These are phyloP conservation scores for Diaporthe humulicola DNA, from an alignment of 2,329 filamentous ascomycete genomes.

Conservation along the genomic window DNA sequence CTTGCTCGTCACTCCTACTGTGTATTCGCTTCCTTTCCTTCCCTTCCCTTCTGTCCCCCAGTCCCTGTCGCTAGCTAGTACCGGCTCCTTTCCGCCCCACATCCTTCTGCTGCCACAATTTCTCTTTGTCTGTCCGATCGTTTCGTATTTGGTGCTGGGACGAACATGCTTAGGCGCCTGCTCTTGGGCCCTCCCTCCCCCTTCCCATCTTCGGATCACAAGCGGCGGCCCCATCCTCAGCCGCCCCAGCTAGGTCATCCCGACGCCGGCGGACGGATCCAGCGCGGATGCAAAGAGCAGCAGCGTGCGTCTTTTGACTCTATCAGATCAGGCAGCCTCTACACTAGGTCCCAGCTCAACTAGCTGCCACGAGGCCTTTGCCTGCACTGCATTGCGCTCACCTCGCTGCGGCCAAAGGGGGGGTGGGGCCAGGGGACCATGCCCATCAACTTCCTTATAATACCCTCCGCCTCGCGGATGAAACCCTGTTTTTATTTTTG, in stretches of 20 bases:
- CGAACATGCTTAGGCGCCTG: constrained; percentile 31
- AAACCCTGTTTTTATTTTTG: constrained; percentile 12
- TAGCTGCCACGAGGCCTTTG: constrained; percentile 10
- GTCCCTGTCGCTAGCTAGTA: constrained; percentile 16
- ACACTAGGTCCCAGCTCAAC: constrained; percentile 4
- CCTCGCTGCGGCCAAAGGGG: constrained; percentile 12
- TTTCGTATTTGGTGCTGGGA: constrained; percentile 33
- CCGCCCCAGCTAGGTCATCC: constrained; percentile 23
- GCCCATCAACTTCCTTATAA: constrained; percentile 36
- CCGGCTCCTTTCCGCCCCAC: constrained; percentile 30
- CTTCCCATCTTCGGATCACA: constrained; percentile 23
- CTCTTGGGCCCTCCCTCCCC: constrained; percentile 9
- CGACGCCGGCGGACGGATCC: constrained; percentile 31
- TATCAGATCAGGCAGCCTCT: constrained; percentile 31
- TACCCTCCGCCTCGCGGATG: constrained; percentile 34
- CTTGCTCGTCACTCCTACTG: constrained; percentile 1
- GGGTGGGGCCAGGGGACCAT: constrained; percentile 23
- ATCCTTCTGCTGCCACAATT: constrained; percentile 27
- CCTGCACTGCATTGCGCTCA: neutral
- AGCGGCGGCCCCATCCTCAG: constrained; percentile 34
- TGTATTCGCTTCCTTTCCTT: neutral
- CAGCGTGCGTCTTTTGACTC: constrained; percentile 33
- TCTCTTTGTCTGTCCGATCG: constrained; percentile 29
- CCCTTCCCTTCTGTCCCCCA: neutral
- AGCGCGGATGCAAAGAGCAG: constrained; percentile 15